phyloP scores from a whole-genome alignment of 768 basidiomycete species.

The Agaricus subrufescens region DNA sequence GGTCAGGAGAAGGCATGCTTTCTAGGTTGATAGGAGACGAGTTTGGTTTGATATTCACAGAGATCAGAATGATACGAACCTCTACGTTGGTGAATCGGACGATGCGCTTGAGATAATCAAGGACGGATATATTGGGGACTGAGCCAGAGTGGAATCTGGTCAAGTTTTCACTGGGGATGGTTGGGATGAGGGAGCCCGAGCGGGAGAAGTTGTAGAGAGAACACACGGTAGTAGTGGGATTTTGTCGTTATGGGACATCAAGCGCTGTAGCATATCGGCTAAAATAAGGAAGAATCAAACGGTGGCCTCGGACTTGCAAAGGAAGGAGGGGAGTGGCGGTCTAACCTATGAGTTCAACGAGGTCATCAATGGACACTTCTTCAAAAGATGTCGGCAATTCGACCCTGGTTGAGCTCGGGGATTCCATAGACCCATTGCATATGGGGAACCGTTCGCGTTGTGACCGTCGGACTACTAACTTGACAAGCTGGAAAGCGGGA shows the following conservation, averaged over 20 bases:
- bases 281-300: conserved; percentile 17
- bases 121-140: conserved; percentile 79
- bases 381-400: conserved; percentile 82
- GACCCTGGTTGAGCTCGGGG: conserved; percentile 60
- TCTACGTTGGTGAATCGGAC: conserved; percentile 95
- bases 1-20: conserved; percentile 74
- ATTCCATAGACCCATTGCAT: conserved; percentile 86
- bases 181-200: conserved; percentile 6
- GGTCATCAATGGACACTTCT: conserved; percentile 74
- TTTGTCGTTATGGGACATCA: conserved; percentile 94
- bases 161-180: conserved; percentile 63
- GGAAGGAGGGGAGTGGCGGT: not conserved
- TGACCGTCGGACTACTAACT: conserved; percentile 13
- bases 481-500: not conserved
- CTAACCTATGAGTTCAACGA: conserved; percentile 85
- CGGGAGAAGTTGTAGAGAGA: conserved; percentile 11
- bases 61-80: conserved; percentile 50
- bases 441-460: conserved; percentile 23
- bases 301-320: not conserved
- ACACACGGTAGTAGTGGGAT: conserved; percentile 85
- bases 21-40: conserved; percentile 34
- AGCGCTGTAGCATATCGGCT: conserved; percentile 96
- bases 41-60: conserved; percentile 9
- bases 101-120: conserved; percentile 93
- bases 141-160: conserved; percentile 97